Evolutionary conservation across 176 grass and related monocot genomes (phyloP).

Genomic region (Bonia amplexicaulis): DNA sequence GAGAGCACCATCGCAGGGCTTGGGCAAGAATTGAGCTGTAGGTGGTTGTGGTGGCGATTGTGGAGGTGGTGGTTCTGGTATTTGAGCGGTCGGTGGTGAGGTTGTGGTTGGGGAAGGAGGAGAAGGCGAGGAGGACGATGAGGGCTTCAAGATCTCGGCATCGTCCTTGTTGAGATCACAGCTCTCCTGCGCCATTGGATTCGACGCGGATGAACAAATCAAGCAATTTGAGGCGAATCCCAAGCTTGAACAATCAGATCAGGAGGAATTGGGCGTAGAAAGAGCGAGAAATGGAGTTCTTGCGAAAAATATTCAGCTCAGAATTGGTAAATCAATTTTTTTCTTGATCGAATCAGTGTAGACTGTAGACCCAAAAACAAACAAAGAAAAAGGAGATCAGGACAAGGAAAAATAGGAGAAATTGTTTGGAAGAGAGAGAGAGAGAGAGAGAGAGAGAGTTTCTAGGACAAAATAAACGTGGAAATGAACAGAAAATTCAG

Average conservation of each 20-base stretch:
- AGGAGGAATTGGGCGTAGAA: neutral
- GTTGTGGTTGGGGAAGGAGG: conserved; percentile 21
- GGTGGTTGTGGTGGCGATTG: conserved; percentile 1
- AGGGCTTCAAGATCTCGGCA: conserved; percentile 51
- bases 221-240: neutral
- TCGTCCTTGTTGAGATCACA: conserved; percentile 53
- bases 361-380: neutral
- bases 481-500: conserved; percentile 11
- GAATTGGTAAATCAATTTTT: conserved; percentile 1
- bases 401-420: neutral
- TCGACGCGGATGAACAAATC: neutral
- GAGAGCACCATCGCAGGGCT: conserved; percentile 21
- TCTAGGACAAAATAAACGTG: neutral
- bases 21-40: conserved; percentile 19
- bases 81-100: conserved; percentile 19
- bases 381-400: conserved; percentile 11
- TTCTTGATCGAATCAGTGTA: neutral
- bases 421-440: neutral
- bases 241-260: conserved; percentile 30
- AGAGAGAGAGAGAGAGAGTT: neutral
- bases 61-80: conserved; percentile 18
- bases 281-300: neutral
- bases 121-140: conserved; percentile 28
- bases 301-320: neutral
- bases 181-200: conserved; percentile 50